These are phyloP conservation scores for Nothomitra cinnamomea DNA, from an alignment of 2,329 filamentous ascomycete genomes.

Conservation along the genomic window DNA sequence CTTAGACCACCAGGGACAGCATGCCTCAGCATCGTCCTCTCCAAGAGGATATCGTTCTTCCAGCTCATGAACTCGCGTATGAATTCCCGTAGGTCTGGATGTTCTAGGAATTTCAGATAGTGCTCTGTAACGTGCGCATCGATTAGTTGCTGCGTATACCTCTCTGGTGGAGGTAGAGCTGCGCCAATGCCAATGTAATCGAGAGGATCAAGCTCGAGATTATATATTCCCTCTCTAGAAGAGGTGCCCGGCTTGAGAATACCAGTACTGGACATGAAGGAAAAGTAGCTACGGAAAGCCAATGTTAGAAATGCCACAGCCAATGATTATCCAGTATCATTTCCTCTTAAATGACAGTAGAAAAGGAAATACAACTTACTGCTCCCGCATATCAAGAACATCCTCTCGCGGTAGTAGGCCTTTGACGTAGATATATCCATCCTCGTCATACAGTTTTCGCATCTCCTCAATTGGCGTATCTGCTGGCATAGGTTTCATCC, in stretches of 20 bases:
- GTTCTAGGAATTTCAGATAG: slow-evolving; percentile 21
- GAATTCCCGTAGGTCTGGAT: slow-evolving; percentile 20
- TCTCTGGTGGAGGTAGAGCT: slow-evolving; percentile 16
- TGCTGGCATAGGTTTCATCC: slow-evolving; percentile 19
- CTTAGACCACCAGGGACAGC: slow-evolving; percentile 22
- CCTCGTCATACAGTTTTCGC: slow-evolving; percentile 20
- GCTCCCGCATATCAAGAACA: slow-evolving; percentile 24
- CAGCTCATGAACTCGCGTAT: slow-evolving; percentile 22
- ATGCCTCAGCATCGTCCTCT: slow-evolving; percentile 23
- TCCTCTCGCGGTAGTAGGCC: slow-evolving; percentile 25
- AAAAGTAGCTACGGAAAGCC: slow-evolving; percentile 19
- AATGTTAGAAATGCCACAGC: not conserved
- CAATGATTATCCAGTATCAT: too few species aligned
- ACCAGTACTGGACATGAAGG: slow-evolving; percentile 21
- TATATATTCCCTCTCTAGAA: slow-evolving; percentile 26
- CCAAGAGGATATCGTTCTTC: slow-evolving; percentile 19
- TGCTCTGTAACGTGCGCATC: slow-evolving; percentile 19
- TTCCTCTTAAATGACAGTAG: not conserved
- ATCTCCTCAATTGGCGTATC: slow-evolving; percentile 23
- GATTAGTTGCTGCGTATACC: slow-evolving; percentile 15
- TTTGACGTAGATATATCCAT: slow-evolving; percentile 28
- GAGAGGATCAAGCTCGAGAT: slow-evolving; percentile 19
- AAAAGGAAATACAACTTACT: slow-evolving; percentile 4
- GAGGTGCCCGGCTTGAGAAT: slow-evolving; percentile 23
- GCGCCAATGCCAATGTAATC: slow-evolving; percentile 21